These are phyloP conservation scores for Funneliformis geosporum DNA, from an alignment of 192 early-diverging fungal genomes.

Conservation along the genomic window DNA sequence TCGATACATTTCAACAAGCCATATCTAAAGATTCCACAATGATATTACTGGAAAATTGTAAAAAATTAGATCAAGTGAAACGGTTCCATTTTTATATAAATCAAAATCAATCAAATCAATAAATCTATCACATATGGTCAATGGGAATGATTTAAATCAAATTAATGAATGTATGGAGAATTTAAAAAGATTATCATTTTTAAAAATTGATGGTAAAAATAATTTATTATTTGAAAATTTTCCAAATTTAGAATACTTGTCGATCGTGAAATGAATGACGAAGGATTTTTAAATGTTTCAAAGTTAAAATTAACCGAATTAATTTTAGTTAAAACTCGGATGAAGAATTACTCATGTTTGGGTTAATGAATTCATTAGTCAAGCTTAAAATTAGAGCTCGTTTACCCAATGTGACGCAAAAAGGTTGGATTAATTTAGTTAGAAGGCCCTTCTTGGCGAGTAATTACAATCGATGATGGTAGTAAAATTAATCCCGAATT, in stretches of 20 bases:
- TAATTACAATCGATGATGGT: conserved; percentile 20
- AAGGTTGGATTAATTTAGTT: conserved; percentile 24
- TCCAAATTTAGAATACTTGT: conserved; percentile 17
- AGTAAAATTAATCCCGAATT: conserved; percentile 21
- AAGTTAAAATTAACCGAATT: background rate
- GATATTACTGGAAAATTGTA: conserved; percentile 4
- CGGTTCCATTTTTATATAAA: background rate
- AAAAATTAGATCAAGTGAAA: conserved; percentile 9
- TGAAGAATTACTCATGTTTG: background rate
- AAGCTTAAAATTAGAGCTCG: conserved; percentile 7
- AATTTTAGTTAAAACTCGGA: conserved; percentile 9
- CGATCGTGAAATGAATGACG: background rate
- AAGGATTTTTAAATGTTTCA: conserved; percentile 6
- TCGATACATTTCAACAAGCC: background rate
- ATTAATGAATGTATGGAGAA: conserved; percentile 12
- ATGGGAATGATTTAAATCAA: conserved; percentile 11
- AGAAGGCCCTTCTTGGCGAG: conserved; percentile 25
- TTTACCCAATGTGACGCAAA: conserved; percentile 14
- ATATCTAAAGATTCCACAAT: background rate
- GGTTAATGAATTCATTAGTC: conserved; percentile 11
- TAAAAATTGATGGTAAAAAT: conserved; percentile 23
- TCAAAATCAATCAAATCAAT: conserved; percentile 13
- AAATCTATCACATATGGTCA: background rate
- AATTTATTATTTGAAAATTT: conserved; percentile 15
- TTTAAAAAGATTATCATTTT: background rate